Base-by-base conservation (phyloP, 2,329 filamentous ascomycete genomes). In the Scedosporium dehoogii region DNA sequence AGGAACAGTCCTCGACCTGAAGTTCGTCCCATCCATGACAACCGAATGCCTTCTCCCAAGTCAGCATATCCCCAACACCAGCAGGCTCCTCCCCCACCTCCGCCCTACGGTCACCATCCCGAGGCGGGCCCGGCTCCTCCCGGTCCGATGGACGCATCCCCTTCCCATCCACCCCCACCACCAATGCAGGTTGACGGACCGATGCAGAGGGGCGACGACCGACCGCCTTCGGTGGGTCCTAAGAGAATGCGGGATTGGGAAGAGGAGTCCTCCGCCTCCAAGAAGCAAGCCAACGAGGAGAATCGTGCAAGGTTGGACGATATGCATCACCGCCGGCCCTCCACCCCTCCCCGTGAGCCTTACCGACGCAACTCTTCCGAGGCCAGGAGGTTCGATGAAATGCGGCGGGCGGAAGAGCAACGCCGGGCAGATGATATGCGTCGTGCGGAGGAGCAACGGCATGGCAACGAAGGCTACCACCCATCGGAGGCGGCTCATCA, bases 191-290 rank as follows among this genome's bases (percentile, higher is more conserved):
- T 88, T 57, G 88, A 93, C 70, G 82, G 84, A 64, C 83, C 85
- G 25, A 80, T 84, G 64, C 88, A 81, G 62, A 74, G 76, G 61
- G 78, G 84, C 64, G 82, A 80, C 65, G 89, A 96, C 62, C 84
- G 92, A n/a, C 90, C 92, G 18, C 76, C 88, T 1, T 96, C 91
- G 44, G 89, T 90, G 10, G 84, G 84, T 3, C 85, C 88, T 63
- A 99, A 99, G 81, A 85, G 94, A 63, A 83, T 87, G 73, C 87
- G 92, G 58, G 94, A 97, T 70, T 97, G 94, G 92, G 94, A 97
- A 67, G 89, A 93, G 42, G 91, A 96, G 42, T 78, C 29, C 29
- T 33, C 85, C 23, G 77, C 86, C 3, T 80, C 81, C 55, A 96
- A 97, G 79, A 97, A 97, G 78, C 86, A 90, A 65, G 88, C 90